Conservation (phyloP, 1,284 basidiomycete genomes). For the Peniophora sp. region DNA sequence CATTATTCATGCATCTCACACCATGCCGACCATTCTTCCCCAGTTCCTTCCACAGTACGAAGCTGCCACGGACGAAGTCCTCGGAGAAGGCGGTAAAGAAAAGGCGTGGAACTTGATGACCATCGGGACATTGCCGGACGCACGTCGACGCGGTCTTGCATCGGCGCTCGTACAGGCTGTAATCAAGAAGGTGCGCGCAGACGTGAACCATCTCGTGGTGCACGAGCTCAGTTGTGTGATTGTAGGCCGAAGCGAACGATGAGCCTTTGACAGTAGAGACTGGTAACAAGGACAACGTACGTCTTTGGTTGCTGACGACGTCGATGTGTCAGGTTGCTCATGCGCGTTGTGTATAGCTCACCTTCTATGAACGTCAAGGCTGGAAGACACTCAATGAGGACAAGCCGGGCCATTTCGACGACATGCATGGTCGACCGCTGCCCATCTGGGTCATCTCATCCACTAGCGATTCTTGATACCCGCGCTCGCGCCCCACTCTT, state of each 20-base stretch:
- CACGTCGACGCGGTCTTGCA: slow-evolving; percentile 10
- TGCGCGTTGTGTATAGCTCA: too few relatives aligned
- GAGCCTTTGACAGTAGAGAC: background rate
- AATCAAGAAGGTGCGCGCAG: background rate
- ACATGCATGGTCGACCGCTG: too few relatives aligned
- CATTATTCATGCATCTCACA: background rate
- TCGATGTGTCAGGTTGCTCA: too few relatives aligned
- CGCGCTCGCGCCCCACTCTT: too few relatives aligned
- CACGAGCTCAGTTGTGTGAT: background rate
- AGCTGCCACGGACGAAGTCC: background rate
- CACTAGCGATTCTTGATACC: too few relatives aligned
- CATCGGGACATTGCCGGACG: slow-evolving; percentile 10
- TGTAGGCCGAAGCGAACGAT: background rate
- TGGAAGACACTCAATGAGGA: too few relatives aligned
- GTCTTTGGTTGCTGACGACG: background rate
- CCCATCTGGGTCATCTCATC: too few relatives aligned
- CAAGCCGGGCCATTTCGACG: too few relatives aligned
- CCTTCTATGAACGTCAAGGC: too few relatives aligned
- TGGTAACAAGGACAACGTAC: background rate
- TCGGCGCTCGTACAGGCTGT: slow-evolving; percentile 8
- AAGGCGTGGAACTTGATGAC: slow-evolving; percentile 13
- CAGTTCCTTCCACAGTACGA: slow-evolving; percentile 14
- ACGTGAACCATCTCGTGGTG: background rate
- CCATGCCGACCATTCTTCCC: background rate
- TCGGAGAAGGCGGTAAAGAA: slow-evolving; percentile 12